Conservation (phyloP, 768 basidiomycete genomes). For the Hydnomerulius pinastri region DNA sequence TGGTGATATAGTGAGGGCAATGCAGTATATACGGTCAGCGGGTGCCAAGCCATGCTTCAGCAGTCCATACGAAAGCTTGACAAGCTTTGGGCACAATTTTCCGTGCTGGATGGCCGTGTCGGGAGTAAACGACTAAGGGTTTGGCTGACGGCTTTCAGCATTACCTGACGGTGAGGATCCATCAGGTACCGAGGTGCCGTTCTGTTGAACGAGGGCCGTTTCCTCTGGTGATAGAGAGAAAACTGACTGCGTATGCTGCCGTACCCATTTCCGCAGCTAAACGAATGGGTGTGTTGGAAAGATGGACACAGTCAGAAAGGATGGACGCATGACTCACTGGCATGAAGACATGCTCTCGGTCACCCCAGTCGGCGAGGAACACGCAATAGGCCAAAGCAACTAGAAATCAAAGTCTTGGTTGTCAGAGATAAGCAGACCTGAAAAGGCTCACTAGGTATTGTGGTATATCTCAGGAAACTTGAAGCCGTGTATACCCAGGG, state of each 20-base stretch:
- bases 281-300: not conserved
- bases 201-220: conserved; percentile 25
- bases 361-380: conserved; percentile 68
- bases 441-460: conserved; percentile 53
- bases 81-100: no score
- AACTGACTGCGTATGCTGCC: conserved; percentile 48
- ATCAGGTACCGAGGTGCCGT: not conserved
- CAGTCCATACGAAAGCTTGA: no score
- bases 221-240: conserved; percentile 63
- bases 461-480: conserved; percentile 50
- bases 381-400: conserved; percentile 56
- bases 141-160: not conserved
- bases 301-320: not conserved
- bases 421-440: not conserved
- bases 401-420: conserved; percentile 24
- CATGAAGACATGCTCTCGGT: conserved; percentile 70
- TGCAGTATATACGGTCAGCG: no score
- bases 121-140: not conserved
- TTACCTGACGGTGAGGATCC: conserved; percentile 3
- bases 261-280: conserved; percentile 62
- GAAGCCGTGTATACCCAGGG: conserved; percentile 60
- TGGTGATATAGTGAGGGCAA: no score
- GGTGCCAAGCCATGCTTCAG: no score
- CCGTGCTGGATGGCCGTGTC: not conserved
- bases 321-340: conserved; percentile 46